phyloP scores from a whole-genome alignment of 805 yeast species.

The Saccharomyces mikatae region DNA sequence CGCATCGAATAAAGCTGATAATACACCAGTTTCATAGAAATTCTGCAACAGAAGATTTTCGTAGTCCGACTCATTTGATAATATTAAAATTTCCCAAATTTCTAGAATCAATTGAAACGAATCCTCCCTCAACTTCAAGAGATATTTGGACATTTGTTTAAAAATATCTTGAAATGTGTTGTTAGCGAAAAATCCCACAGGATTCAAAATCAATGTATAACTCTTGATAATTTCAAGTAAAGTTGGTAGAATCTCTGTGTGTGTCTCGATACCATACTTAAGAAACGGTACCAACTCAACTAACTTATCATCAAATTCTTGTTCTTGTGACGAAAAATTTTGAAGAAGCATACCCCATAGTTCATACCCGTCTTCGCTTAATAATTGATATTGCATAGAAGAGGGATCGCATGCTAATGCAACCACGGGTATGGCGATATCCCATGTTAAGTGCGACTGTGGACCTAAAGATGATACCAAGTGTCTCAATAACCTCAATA shows the following conservation, averaged over 20 bases:
- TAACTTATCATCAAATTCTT: constrained; percentile 32
- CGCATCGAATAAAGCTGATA: constrained; percentile 22
- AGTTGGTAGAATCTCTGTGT: constrained; percentile 68
- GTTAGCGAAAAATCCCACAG: constrained; percentile 31
- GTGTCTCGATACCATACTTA: constrained; percentile 50
- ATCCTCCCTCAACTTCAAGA: constrained; percentile 63
- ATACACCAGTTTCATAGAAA: constrained; percentile 22
- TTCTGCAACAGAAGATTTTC: constrained; percentile 19
- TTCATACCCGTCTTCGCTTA: constrained; percentile 82
- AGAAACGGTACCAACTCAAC: constrained; percentile 42
- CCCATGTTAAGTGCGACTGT: constrained; percentile 41
- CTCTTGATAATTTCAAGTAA: constrained; percentile 55
- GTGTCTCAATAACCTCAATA: constrained; percentile 50
- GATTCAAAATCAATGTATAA: constrained; percentile 43
- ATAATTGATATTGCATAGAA: constrained; percentile 45
- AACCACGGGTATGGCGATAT: constrained; percentile 58
- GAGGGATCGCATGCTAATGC: constrained; percentile 52
- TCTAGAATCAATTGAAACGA: constrained; percentile 43
- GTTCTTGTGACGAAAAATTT: constrained; percentile 41
- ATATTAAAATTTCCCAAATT: constrained; percentile 27
- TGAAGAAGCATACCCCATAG: constrained; percentile 69
- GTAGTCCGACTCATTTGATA: constrained; percentile 19
- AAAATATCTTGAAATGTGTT: constrained; percentile 31
- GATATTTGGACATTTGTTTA: constrained; percentile 43
- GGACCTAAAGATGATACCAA: constrained; percentile 49